These are phyloP conservation scores for Didymellaceae sp. DNA, from an alignment of 2,329 filamentous ascomycete species.

Conservation along the genomic window DNA sequence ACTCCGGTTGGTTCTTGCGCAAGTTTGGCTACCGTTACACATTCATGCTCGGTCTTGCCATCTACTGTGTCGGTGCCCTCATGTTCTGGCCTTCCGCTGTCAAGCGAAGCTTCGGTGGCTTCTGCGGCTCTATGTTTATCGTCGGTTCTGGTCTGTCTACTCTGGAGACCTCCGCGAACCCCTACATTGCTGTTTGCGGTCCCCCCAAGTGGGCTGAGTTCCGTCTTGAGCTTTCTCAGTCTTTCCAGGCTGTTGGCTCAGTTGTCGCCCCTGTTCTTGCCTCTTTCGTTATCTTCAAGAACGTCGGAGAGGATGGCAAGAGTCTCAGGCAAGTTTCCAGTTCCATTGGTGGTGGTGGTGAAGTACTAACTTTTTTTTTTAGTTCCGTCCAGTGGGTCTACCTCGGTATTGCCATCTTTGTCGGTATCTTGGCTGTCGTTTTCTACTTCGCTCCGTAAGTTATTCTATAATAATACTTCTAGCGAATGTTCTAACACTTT, in stretches of 20 bases:
- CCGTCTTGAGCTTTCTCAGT: conserved; percentile 78
- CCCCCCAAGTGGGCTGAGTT: conserved; percentile 77
- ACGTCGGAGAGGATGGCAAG: conserved; percentile 61
- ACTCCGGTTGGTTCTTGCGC: conserved; percentile 68
- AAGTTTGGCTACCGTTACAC: conserved; percentile 80
- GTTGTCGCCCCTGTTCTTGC: conserved; percentile 76
- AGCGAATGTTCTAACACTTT: no score
- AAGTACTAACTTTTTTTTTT: no score
- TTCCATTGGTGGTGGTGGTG: no score
- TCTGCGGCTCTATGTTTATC: conserved; percentile 74
- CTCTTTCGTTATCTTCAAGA: conserved; percentile 74
- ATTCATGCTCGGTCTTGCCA: conserved; percentile 74
- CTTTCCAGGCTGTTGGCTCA: conserved; percentile 77
- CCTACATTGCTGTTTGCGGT: conserved; percentile 76
- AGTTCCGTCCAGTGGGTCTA: conserved; percentile 80
- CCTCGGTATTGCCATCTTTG: conserved; percentile 77
- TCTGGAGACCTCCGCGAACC: conserved; percentile 79
- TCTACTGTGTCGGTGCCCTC: conserved; percentile 73
- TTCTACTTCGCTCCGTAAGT: conserved; percentile 72
- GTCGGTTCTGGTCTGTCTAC: conserved; percentile 76
- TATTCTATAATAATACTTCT: no score
- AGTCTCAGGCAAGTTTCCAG: no score
- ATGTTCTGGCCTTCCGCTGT: conserved; percentile 86
- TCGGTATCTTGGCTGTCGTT: conserved; percentile 68
- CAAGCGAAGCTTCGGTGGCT: conserved; percentile 74